Evolutionary conservation across 2,329 filamentous ascomycete genomes (phyloP).

Genomic region (Xylariaceae sp.): DNA sequence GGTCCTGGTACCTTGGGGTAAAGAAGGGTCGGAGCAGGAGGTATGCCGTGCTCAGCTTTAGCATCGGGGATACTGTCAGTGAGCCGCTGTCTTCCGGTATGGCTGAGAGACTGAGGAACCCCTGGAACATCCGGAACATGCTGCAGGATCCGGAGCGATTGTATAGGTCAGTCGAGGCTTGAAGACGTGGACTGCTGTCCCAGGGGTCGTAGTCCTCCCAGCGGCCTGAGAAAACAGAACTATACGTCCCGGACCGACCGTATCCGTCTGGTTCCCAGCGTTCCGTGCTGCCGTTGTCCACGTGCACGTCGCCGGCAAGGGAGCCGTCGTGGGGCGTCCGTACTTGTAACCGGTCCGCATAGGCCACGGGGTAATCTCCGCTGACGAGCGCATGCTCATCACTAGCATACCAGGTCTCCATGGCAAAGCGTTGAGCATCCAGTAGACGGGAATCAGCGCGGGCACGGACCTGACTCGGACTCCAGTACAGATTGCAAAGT

Average conservation of each 20-base stretch:
- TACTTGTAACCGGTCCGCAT: constrained; percentile 67
- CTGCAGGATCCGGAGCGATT: constrained; percentile 73
- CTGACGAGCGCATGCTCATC: constrained; percentile 45
- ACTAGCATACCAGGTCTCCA: constrained; percentile 55
- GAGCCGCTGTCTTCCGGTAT: constrained; percentile 69
- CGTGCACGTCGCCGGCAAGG: constrained; percentile 65
- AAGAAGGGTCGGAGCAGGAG: constrained; percentile 82
- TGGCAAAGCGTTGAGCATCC: constrained; percentile 54
- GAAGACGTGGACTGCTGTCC: constrained; percentile 64
- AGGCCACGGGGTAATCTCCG: constrained; percentile 52
- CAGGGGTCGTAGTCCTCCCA: constrained; percentile 83
- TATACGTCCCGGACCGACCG: constrained; percentile 61
- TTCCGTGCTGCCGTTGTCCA: constrained; percentile 70
- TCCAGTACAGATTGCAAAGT: constrained; percentile 72
- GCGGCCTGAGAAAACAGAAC: constrained; percentile 62
- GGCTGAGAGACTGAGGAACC: constrained; percentile 77
- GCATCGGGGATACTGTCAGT: constrained; percentile 70
- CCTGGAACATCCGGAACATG: constrained; percentile 84
- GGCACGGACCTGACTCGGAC: constrained; percentile 59
- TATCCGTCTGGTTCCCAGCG: constrained; percentile 70
- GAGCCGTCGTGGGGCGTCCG: constrained; percentile 61
- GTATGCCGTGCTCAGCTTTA: constrained; percentile 72
- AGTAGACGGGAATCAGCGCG: constrained; percentile 60
- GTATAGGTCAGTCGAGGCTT: constrained; percentile 69
- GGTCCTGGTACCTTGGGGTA: constrained; percentile 41